Base-by-base conservation (phyloP, 352 stramenopile genomes). In the Achlya hypogyna region DNA sequence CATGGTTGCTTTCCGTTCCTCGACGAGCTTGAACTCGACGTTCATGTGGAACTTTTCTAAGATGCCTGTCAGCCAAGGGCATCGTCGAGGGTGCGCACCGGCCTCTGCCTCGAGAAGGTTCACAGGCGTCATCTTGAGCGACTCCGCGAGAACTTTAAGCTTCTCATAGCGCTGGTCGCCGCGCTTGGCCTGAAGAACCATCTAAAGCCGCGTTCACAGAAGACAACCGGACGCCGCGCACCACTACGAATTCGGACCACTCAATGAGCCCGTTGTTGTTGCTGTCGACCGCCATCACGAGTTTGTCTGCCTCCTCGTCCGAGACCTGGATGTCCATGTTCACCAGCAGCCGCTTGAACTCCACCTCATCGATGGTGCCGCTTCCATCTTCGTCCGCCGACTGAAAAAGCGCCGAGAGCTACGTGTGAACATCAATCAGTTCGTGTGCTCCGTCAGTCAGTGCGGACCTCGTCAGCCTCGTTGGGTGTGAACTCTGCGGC, bases 201-300 rank as follows among this genome's bases (percentile, higher is more conserved):
- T 68, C 60, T 68, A 51, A 27, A 27, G 10, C 23, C 38, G n/a
- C 2, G 38, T n/a, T 45, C 38, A n/a, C n/a, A n/a, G n/a, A n/a
- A n/a, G 38, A n/a, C 38, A 42, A 42, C 34, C 14, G 6, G 34
- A 42, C 34, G 34, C 34, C 14, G 34, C 79, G 71, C 32, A 89
- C 74, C 71, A 86, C 80, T 25, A 81, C 75, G 3, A 91, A 72
- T 70, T 91, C 82, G 0, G 56, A 29, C 47, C 88, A 88, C 32
- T 87, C 77, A 34, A 91, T 72, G 16, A 86, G 58, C 0, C 82
- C 82, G 52, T 89, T 81, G 14, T 76, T 78, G 27, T 88, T 72
- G 0, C 68, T 74, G 51, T 91, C 81, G 34, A 89, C 79, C 51
- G 68, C 75, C n/a, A 67, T 70, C 18, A 88, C 72, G 22, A 89